A percentile compares a stretch with the other conserved stretches of the same genome.
These are phyloP conservation scores for Durusdinium trenchii DNA, from an alignment of 73 alveolate genomes.

Conservation along the genomic window DNA sequence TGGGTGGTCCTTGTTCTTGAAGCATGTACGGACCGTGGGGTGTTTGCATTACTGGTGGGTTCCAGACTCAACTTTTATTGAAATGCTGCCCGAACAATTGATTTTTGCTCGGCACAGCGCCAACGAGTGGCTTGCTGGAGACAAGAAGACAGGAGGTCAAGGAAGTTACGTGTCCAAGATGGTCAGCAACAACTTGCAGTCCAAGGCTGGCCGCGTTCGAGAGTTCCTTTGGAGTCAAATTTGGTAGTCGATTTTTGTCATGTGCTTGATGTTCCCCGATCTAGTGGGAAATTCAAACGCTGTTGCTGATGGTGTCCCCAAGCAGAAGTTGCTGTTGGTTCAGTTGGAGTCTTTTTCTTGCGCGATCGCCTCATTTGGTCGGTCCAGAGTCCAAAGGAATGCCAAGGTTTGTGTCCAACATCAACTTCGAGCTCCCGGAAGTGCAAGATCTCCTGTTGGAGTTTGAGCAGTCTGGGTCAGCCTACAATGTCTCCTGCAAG, in stretches of 20 bases:
- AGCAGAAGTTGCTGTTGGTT: too few relatives aligned
- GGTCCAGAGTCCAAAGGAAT: background rate
- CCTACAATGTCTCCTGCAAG: background rate
- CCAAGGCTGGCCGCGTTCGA: too few relatives aligned
- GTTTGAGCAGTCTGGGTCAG: too few relatives aligned
- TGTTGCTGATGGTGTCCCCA: too few relatives aligned
- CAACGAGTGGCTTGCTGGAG: constrained; percentile 28
- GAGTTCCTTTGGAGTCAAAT: too few relatives aligned
- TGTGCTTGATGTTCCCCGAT: too few relatives aligned
- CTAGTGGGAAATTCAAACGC: too few relatives aligned
- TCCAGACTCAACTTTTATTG: constrained; percentile 40
- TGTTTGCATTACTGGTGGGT: constrained; percentile 49
- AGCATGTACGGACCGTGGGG: background rate
- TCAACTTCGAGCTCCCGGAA: background rate
- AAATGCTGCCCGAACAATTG: background rate
- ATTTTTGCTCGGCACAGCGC: constrained; percentile 10
- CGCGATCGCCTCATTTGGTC: too few relatives aligned
- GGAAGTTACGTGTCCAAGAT: constrained; percentile 18
- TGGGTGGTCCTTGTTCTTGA: background rate
- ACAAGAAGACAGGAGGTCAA: background rate
- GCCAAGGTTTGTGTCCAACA: background rate
- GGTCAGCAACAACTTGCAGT: constrained; percentile 1
- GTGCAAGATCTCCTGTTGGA: background rate
- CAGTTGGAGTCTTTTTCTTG: too few relatives aligned
- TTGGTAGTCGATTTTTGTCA: too few relatives aligned